These are phyloP conservation scores for Cutaneotrichosporon sp. DNA, from an alignment of 1,284 basidiomycete genomes.

Conservation along the genomic window DNA sequence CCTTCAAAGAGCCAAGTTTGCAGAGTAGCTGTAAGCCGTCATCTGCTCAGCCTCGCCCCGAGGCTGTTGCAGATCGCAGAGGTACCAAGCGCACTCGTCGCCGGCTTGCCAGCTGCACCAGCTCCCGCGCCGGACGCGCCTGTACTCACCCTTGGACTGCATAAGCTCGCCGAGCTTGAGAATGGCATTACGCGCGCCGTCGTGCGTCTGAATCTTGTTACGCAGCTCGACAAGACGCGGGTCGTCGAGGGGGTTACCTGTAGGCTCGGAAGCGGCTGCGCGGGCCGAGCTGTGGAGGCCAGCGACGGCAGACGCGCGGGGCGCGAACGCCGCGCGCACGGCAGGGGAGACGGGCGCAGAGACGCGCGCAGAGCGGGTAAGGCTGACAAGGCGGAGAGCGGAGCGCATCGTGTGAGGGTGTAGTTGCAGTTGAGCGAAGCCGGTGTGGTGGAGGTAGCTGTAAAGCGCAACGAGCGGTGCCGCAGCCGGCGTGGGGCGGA, in stretches of 20 bases:
- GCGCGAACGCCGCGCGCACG: not conserved
- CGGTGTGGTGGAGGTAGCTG: not conserved
- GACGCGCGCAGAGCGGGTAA: not conserved
- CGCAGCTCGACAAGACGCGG: slow-evolving; percentile 30
- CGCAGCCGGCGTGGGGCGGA: too few species aligned
- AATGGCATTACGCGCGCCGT: slow-evolving; percentile 34
- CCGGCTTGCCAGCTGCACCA: too few species aligned
- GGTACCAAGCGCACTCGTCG: too few species aligned
- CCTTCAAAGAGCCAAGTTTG: too few species aligned
- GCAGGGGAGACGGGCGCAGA: not conserved
- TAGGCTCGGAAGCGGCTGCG: slow-evolving; percentile 23
- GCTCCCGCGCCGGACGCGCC: not conserved
- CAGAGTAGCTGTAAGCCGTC: too few species aligned
- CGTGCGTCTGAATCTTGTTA: slow-evolving; percentile 34
- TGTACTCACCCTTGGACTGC: slow-evolving; percentile 34
- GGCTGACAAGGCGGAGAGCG: not conserved
- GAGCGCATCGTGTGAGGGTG: slow-evolving; percentile 8
- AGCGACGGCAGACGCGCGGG: not conserved
- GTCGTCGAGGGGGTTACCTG: slow-evolving; percentile 23
- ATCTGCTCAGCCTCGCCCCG: not conserved
- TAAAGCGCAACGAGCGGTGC: too few species aligned
- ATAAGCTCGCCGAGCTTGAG: slow-evolving; percentile 31
- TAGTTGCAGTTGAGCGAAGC: not conserved
- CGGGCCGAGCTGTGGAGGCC: slow-evolving; percentile 17
- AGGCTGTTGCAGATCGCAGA: too few species aligned